Percentiles rank a stretch among this genome's conserved stretches.
Conservation (phyloP, 2,329 filamentous ascomycete species). For the Mariannaea elegans region DNA sequence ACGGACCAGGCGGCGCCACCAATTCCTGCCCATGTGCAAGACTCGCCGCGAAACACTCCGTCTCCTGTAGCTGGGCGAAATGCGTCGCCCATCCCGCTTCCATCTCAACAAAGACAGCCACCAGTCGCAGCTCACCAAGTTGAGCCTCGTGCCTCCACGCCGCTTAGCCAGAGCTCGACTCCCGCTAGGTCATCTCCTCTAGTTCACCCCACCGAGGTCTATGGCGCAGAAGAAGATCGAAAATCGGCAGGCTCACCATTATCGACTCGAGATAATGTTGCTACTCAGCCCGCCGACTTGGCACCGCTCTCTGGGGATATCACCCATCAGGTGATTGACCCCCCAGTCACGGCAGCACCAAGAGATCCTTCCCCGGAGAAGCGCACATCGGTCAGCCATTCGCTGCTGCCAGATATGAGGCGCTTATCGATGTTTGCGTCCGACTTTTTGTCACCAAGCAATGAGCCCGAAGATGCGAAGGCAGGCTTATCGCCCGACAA, state of each 20-base stretch:
- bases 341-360: background rate
- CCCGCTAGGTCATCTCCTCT: slow-evolving; percentile 65
- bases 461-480: slow-evolving; percentile 24
- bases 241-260: slow-evolving; percentile 66
- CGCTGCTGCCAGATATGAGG: slow-evolving; percentile 60
- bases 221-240: slow-evolving; percentile 72
- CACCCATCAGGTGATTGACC: slow-evolving; percentile 4
- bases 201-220: slow-evolving; percentile 79
- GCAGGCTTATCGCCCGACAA: slow-evolving; percentile 21
- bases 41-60: slow-evolving; percentile 22
- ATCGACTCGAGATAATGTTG: slow-evolving; percentile 64
- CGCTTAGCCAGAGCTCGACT: slow-evolving; percentile 34
- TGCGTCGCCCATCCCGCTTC: slow-evolving; percentile 31
- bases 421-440: slow-evolving; percentile 69
- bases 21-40: slow-evolving; percentile 17
- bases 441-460: slow-evolving; percentile 61
- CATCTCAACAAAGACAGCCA: slow-evolving; percentile 13
- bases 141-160: slow-evolving; percentile 36
- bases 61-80: slow-evolving; percentile 28
- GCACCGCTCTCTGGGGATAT: slow-evolving; percentile 23
- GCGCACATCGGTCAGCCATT: slow-evolving; percentile 54
- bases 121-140: slow-evolving; percentile 20
- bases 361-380: slow-evolving; percentile 28
- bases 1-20: slow-evolving; percentile 1
- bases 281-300: slow-evolving; percentile 47